Percentiles rank a stretch among this genome's conserved stretches.
phyloP scores from a whole-genome alignment of 202 grass and related monocot species.

The Elaeis oleifera region DNA sequence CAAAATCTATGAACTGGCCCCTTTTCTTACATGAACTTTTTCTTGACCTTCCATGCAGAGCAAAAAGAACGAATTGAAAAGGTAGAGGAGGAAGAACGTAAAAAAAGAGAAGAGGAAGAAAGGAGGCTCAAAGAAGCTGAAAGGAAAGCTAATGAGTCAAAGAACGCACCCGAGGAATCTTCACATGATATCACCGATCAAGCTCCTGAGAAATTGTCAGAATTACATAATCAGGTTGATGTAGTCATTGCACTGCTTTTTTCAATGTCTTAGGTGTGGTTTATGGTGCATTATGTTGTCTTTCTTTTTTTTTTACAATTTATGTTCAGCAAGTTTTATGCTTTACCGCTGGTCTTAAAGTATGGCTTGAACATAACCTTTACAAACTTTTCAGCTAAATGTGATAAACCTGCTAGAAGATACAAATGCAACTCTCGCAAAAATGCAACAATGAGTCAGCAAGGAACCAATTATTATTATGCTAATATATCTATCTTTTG shows the following conservation, averaged over 20 bases:
- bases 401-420: too few species aligned
- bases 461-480: too few species aligned
- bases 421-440: too few species aligned
- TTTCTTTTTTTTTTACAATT: background rate
- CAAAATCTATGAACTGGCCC: too few species aligned
- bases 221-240: constrained; percentile 54
- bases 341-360: too few species aligned
- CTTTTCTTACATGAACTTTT: background rate
- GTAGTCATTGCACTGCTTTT: constrained; percentile 3
- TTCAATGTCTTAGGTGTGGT: constrained; percentile 17
- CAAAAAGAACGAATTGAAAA: constrained; percentile 93
- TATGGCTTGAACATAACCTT: too few species aligned
- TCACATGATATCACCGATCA: constrained; percentile 29
- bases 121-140: constrained; percentile 75
- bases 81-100: constrained; percentile 67
- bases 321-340: too few species aligned
- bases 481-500: too few species aligned
- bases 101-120: constrained; percentile 91
- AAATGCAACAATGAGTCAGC: too few species aligned
- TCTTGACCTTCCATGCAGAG: constrained; percentile 30
- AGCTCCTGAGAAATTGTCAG: constrained; percentile 26
- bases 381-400: too few species aligned
- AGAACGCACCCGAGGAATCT: constrained; percentile 41
- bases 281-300: background rate
- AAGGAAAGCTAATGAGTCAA: constrained; percentile 36